Evolutionary conservation across 2,329 filamentous ascomycete genomes (phyloP).

Genomic region (Pseudogymnoascus pannorum): DNA sequence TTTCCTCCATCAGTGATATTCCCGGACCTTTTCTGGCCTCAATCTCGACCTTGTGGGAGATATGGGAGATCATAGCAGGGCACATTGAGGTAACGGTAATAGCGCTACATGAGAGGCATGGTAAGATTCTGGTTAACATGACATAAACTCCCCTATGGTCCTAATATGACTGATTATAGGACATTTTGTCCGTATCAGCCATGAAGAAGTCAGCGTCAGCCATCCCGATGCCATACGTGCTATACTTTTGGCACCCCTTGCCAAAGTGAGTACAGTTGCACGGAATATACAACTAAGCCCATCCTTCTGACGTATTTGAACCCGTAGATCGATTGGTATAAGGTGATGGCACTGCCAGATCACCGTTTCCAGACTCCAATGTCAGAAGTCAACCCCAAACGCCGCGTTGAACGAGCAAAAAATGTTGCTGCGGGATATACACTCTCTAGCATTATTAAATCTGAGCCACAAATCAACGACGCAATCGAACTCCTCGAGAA

Average conservation of each 20-base stretch:
- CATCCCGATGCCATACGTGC: conserved; percentile 35
- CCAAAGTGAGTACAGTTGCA: conserved; percentile 24
- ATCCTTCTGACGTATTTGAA: not conserved
- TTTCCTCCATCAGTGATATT: conserved; percentile 33
- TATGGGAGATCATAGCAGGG: conserved; percentile 32
- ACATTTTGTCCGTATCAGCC: conserved; percentile 36
- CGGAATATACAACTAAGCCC: not conserved
- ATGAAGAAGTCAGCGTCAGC: conserved; percentile 38
- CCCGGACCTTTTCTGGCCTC: conserved; percentile 36
- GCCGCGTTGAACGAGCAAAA: conserved; percentile 29
- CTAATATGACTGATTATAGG: conserved; percentile 18
- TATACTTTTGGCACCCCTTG: conserved; percentile 29
- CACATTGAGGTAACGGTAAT: conserved; percentile 33
- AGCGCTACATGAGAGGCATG: conserved; percentile 33
- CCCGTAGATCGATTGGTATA: conserved; percentile 7
- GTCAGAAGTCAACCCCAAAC: conserved; percentile 31
- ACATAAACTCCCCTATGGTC: not conserved
- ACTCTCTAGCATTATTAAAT: conserved; percentile 26
- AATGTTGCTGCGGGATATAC: conserved; percentile 30
- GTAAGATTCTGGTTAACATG: conserved; percentile 19
- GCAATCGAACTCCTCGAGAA: conserved; percentile 24
- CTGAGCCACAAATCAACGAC: conserved; percentile 24
- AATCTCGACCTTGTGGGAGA: conserved; percentile 34
- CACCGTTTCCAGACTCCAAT: conserved; percentile 35
- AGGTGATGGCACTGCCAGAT: conserved; percentile 33